Conservation (phyloP, 306 rosid species). For the Acmispon strigosus region DNA sequence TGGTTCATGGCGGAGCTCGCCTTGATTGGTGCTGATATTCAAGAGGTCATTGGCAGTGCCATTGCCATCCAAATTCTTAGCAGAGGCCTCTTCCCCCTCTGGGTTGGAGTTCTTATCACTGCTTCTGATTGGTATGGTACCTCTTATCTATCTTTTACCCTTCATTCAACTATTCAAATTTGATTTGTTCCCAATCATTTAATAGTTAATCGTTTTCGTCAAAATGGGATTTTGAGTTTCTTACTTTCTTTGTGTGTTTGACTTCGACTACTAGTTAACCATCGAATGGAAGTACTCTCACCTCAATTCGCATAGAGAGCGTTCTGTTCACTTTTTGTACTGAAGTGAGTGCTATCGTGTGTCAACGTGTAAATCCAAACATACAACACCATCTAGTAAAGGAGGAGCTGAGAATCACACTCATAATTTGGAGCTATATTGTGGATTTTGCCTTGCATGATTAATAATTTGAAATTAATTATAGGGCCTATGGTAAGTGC, state of each 20-base stretch:
- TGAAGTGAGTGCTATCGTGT: too few relatives aligned
- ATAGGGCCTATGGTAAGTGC: not conserved
- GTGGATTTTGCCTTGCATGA: not conserved
- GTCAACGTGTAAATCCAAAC: too few relatives aligned
- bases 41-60: slow-evolving; percentile 92
- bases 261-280: too few relatives aligned
- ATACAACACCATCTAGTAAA: too few relatives aligned
- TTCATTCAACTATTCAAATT: too few relatives aligned
- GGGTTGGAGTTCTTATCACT: slow-evolving; percentile 84
- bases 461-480: not conserved
- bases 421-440: not conserved
- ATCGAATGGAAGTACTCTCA: too few relatives aligned
- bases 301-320: too few relatives aligned
- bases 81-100: slow-evolving; percentile 60
- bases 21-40: slow-evolving; percentile 88
- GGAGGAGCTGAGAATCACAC: not conserved
- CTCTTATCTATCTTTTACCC: not conserved
- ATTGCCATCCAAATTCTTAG: slow-evolving; percentile 84
- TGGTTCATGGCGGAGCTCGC: slow-evolving; percentile 95
- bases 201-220: not conserved
- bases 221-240: not conserved
- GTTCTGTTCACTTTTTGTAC: too few relatives aligned
- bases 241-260: too few relatives aligned
- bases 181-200: not conserved
- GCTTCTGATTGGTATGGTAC: slow-evolving; percentile 94